These are phyloP conservation scores for Quercus phellos DNA, from an alignment of 331 rosid species.

Conservation along the genomic window DNA sequence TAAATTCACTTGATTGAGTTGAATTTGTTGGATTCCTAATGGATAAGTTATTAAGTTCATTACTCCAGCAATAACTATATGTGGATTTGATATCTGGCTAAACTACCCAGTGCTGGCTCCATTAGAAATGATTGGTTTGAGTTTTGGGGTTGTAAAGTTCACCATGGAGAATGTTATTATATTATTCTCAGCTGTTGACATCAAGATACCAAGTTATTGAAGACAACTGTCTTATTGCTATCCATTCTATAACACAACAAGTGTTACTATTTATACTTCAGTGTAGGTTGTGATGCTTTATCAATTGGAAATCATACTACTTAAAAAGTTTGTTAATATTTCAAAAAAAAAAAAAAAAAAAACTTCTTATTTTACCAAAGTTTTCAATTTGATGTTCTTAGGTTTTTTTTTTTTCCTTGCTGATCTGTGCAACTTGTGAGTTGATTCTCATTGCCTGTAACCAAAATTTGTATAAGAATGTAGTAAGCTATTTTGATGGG, in stretches of 20 bases:
- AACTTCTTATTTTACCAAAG: background rate
- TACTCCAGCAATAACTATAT: too few relatives aligned
- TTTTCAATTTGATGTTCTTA: background rate
- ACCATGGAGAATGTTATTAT: background rate
- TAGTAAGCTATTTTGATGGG: background rate
- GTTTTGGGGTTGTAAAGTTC: background rate
- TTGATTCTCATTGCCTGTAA: background rate
- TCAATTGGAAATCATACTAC: background rate
- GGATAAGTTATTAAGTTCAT: too few relatives aligned
- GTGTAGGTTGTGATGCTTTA: too few relatives aligned
- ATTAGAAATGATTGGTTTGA: background rate
- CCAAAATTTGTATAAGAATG: background rate
- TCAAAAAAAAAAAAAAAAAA: too few relatives aligned
- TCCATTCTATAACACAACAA: background rate
- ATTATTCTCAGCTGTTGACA: background rate
- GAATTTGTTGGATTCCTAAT: background rate
- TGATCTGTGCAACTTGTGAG: background rate
- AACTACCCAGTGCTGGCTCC: too few relatives aligned
- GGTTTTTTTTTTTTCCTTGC: background rate
- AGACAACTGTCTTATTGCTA: background rate
- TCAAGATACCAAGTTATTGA: background rate
- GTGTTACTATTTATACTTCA: background rate
- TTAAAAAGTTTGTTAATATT: background rate
- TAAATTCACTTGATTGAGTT: constrained; percentile 12
- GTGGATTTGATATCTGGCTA: too few relatives aligned